Percentiles rank a stretch among this genome's conserved stretches.
These are phyloP conservation scores for Xylaria intraflava DNA, from an alignment of 495 filamentous ascomycete genomes.

Conservation along the genomic window DNA sequence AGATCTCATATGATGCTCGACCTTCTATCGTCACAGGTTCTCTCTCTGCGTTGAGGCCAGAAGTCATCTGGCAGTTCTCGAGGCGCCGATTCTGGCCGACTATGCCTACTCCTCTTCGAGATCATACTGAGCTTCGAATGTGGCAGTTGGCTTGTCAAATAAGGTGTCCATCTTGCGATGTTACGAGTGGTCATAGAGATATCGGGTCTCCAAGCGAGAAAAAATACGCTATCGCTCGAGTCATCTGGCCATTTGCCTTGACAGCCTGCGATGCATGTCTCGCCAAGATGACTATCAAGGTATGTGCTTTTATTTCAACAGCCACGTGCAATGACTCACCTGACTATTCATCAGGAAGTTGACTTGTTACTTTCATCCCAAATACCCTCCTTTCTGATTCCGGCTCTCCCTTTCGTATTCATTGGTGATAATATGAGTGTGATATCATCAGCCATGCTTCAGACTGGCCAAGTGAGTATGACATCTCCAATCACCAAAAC, in stretches of 20 bases:
- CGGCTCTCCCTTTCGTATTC: slow-evolving; percentile 59
- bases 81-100: slow-evolving; percentile 48
- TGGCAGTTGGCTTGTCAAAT: slow-evolving; percentile 50
- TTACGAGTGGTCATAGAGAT: slow-evolving; percentile 5
- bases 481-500: slow-evolving; percentile 51
- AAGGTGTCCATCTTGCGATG: slow-evolving; percentile 51
- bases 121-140: slow-evolving; percentile 54
- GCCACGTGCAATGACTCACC: background rate
- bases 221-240: slow-evolving; percentile 47
- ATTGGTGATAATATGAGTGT: slow-evolving; percentile 51
- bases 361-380: slow-evolving; percentile 54
- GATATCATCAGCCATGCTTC: slow-evolving; percentile 45
- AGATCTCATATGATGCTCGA: slow-evolving; percentile 19
- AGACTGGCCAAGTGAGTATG: slow-evolving; percentile 39
- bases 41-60: slow-evolving; percentile 33
- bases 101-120: slow-evolving; percentile 51
- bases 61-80: slow-evolving; percentile 55
- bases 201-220: slow-evolving; percentile 17
- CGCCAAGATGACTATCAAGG: slow-evolving; percentile 50
- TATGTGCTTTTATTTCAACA: slow-evolving; percentile 25
- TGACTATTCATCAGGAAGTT: slow-evolving; percentile 49
- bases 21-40: slow-evolving; percentile 16
- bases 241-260: slow-evolving; percentile 60
- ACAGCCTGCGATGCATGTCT: slow-evolving; percentile 58
- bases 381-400: slow-evolving; percentile 49